phyloP scores from a whole-genome alignment of 2,329 filamentous ascomycete species.

The Fusarium pseudonygamai region DNA sequence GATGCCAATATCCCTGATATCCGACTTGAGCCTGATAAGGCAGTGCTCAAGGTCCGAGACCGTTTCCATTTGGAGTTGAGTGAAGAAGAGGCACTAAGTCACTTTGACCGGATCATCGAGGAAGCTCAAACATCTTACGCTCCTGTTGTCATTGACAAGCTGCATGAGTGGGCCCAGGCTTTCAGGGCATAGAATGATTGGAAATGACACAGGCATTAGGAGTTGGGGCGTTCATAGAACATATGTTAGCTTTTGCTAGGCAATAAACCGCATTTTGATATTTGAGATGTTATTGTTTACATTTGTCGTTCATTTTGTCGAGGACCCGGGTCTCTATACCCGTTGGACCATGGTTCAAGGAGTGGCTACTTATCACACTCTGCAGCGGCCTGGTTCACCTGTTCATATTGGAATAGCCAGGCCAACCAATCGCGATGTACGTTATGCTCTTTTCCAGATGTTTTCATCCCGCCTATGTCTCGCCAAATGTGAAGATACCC shows the following conservation, averaged over 20 bases:
- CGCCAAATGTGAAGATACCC: constrained; percentile 84
- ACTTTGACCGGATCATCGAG: constrained; percentile 90
- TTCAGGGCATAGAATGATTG: constrained; percentile 71
- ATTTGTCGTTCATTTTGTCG: not conserved
- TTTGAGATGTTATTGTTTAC: not conserved
- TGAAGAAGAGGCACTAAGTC: constrained; percentile 90
- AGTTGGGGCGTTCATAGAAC: not conserved
- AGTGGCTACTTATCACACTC: not conserved
- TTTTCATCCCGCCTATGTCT: constrained; percentile 54
- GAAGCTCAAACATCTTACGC: constrained; percentile 90
- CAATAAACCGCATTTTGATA: not conserved
- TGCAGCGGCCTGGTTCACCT: not conserved
- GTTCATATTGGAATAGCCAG: not conserved
- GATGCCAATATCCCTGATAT: constrained; percentile 98
- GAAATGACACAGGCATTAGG: not conserved
- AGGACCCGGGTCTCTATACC: not conserved
- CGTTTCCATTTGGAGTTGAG: constrained; percentile 90
- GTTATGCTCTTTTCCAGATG: not conserved
- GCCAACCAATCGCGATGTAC: not conserved
- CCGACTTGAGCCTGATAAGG: constrained; percentile 89
- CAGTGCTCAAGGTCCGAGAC: constrained; percentile 93
- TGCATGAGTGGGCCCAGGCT: constrained; percentile 93
- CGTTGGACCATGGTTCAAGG: not conserved
- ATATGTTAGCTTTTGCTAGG: not conserved
- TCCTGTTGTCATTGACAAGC: constrained; percentile 91